These are phyloP conservation scores for Scheffersomyces amazonensis DNA, from an alignment of 805 yeast species.

Conservation along the genomic window DNA sequence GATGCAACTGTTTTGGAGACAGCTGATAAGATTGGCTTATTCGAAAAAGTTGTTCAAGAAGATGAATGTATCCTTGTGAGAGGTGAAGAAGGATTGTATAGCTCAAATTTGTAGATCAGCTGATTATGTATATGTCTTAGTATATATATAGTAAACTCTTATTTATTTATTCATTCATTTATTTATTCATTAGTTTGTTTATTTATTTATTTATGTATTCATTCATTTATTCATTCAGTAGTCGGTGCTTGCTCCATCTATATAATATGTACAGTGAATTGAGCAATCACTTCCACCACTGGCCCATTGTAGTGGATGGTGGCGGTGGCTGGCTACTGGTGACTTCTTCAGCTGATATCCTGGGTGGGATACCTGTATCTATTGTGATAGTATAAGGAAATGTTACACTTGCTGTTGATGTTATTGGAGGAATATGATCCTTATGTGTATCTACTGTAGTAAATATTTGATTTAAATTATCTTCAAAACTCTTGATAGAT, in stretches of 20 bases:
- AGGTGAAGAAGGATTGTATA: slow-evolving; percentile 52
- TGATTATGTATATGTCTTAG: too few species aligned
- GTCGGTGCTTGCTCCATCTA: background rate
- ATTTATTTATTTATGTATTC: too few species aligned
- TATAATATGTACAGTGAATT: background rate
- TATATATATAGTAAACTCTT: slow-evolving; percentile 1
- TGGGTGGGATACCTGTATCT: slow-evolving; percentile 3
- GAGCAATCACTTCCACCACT: background rate
- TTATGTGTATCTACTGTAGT: slow-evolving; percentile 54
- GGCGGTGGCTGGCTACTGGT: too few species aligned
- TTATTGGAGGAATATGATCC: slow-evolving; percentile 72
- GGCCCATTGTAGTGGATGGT: background rate
- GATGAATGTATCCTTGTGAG: slow-evolving; percentile 71
- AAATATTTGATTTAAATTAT: slow-evolving; percentile 45
- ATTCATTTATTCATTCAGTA: too few species aligned
- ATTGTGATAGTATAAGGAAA: slow-evolving; percentile 48
- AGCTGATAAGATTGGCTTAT: slow-evolving; percentile 33
- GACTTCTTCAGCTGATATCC: background rate
- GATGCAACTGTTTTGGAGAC: slow-evolving; percentile 47
- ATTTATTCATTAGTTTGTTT: too few species aligned
- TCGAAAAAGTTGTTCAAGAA: slow-evolving; percentile 34
- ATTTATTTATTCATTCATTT: too few species aligned
- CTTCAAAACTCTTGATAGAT: slow-evolving; percentile 36
- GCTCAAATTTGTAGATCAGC: slow-evolving; percentile 31
- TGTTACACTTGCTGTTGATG: slow-evolving; percentile 62